Evolutionary conservation across 768 basidiomycete species (phyloP).

Genomic region (Boletus fagicola): DNA sequence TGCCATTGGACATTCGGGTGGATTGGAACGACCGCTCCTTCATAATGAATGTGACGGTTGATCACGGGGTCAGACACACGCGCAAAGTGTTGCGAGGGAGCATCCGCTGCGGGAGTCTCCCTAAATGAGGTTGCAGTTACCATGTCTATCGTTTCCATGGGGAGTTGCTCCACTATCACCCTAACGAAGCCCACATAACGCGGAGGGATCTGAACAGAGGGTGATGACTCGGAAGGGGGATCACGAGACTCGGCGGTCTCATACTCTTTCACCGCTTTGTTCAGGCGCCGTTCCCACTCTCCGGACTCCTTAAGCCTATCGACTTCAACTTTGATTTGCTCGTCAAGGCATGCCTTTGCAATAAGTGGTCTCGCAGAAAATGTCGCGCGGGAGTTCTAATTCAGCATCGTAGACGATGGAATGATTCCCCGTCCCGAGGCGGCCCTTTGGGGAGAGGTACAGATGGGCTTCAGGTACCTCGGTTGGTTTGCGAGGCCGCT

Average conservation of each 20-base stretch:
- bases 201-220: slow-evolving; percentile 1
- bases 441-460: slow-evolving; percentile 39
- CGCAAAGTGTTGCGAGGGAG: background rate
- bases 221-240: background rate
- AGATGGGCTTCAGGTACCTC: slow-evolving; percentile 44
- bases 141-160: slow-evolving; percentile 1
- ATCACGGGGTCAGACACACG: background rate
- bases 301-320: slow-evolving; percentile 13
- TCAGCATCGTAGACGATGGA: slow-evolving; percentile 50
- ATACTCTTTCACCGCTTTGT: background rate
- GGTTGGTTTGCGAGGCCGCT: slow-evolving; percentile 24
- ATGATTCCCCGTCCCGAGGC: slow-evolving; percentile 48
- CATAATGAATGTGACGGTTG: background rate
- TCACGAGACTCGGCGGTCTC: background rate
- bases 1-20: slow-evolving; percentile 23
- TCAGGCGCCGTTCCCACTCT: slow-evolving; percentile 11
- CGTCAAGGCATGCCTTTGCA: slow-evolving; percentile 40
- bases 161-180: background rate
- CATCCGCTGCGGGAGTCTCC: background rate
- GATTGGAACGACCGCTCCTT: slow-evolving; percentile 2
- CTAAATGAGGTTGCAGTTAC: background rate
- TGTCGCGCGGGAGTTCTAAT: slow-evolving; percentile 46
- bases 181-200: slow-evolving; percentile 9
- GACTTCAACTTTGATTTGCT: slow-evolving; percentile 27
- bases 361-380: slow-evolving; percentile 36